Base-by-base conservation (phyloP, 2,329 filamentous ascomycete species). In the Lithohypha guttulata region DNA sequence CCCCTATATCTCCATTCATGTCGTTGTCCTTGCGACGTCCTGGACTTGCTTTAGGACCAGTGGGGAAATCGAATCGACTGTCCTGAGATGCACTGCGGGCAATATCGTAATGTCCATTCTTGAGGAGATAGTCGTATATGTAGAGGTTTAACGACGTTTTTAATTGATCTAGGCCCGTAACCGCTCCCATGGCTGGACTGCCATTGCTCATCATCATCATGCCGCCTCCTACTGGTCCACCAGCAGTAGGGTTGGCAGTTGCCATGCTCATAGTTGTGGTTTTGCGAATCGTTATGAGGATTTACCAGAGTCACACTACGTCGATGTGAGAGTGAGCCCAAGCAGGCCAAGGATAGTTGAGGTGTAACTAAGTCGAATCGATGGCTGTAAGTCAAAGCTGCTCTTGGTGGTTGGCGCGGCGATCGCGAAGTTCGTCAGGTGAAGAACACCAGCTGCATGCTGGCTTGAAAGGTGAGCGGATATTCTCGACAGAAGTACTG, bases 61-160 rank as follows among this genome's bases (percentile, higher is more conserved):
- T 65, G 52, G 79, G 81, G 47, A 84, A 65, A 43, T 71, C 75
- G 53, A 63, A 56, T 23, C 56, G 59, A 55, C 81, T 71, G 48
- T 81, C 75, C 59, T 73, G 71, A 30, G 73, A 69, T 41, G 84
- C 64, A 34, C 79, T 73, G 51, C 84, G 77, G 49, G 91, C 91
- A 57, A 83, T 81, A 49, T 91, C 83, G 56, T 75, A 81, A 72
- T 94, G 84, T 51, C 78, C 74, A 59, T 85, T 82, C 55, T 83
- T 84, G 50, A 95, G 68, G 49, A 96, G 89, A 57, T 79, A 79
- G 59, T 79, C 75, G 61, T 79, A 80, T 50, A 80, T 79, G 60
- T 75, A 77, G 35, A 74, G 78, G 59, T 79, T 77, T 43, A 79
- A 63, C 39, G 59, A 61, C 47, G 53, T 57, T 49, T 60, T 59